These are phyloP conservation scores for Ceratobasidium sp. DNA, from an alignment of 1,284 basidiomycete species.

Conservation along the genomic window DNA sequence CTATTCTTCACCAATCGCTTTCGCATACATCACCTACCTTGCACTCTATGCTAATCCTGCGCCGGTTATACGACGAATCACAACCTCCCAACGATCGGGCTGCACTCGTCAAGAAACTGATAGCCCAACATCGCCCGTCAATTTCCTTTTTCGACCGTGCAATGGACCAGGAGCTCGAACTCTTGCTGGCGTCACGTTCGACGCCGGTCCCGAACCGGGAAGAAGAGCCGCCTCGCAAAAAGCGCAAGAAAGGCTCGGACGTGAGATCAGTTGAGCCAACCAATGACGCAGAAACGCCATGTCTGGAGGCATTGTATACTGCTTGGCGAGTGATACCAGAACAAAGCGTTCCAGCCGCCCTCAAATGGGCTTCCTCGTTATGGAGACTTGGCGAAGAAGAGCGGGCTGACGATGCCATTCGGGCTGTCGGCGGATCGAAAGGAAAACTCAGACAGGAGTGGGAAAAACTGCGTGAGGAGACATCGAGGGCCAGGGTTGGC, in stretches of 20 bases:
- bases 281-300: neutral
- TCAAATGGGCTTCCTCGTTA: slow-evolving; percentile 26
- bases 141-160: slow-evolving; percentile 19
- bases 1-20: slow-evolving; percentile 67
- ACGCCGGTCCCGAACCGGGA: neutral
- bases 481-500: neutral
- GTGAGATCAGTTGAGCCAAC: neutral
- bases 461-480: slow-evolving; percentile 9
- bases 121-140: slow-evolving; percentile 26
- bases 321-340: slow-evolving; percentile 41
- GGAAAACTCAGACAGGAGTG: slow-evolving; percentile 33
- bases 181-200: neutral
- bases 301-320: slow-evolving; percentile 31
- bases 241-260: neutral
- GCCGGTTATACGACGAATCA: slow-evolving; percentile 22
- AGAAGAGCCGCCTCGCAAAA: slow-evolving; percentile 1
- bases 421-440: slow-evolving; percentile 29
- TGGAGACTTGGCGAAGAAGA: slow-evolving; percentile 11
- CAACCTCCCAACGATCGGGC: slow-evolving; percentile 14
- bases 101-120: slow-evolving; percentile 6
- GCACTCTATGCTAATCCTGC: slow-evolving; percentile 43
- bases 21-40: slow-evolving; percentile 49
- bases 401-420: slow-evolving; percentile 9
- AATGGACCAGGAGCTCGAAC: slow-evolving; percentile 24
- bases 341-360: slow-evolving; percentile 16